phyloP scores from a whole-genome alignment of 1,139 yeast genomes.

The Candida glucosophila region DNA sequence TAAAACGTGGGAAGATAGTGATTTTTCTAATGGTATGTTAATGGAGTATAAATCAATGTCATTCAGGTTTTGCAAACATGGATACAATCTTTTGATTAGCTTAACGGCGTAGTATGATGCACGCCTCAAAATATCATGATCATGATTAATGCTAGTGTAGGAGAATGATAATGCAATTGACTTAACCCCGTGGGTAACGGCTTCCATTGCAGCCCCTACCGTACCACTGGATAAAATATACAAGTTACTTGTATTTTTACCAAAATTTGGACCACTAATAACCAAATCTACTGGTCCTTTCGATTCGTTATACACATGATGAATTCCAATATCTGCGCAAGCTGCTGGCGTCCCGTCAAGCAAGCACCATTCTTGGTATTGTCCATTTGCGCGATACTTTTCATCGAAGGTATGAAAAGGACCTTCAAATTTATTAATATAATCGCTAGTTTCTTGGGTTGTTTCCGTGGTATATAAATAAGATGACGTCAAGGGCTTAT shows the following conservation, averaged over 20 bases:
- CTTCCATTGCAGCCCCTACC: slow-evolving; percentile 96
- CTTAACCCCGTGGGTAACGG: slow-evolving; percentile 67
- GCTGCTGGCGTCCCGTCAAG: slow-evolving; percentile 94
- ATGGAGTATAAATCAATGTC: slow-evolving; percentile 69
- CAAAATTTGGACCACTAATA: slow-evolving; percentile 91
- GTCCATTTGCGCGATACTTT: slow-evolving; percentile 15
- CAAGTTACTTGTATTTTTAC: slow-evolving; percentile 85
- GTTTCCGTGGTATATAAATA: slow-evolving; percentile 49
- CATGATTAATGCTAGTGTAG: slow-evolving; percentile 49
- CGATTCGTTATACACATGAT: slow-evolving; percentile 49
- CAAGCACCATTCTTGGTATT: slow-evolving; percentile 71
- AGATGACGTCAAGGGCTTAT: slow-evolving; percentile 58
- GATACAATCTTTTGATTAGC: slow-evolving; percentile 49
- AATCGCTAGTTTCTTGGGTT: slow-evolving; percentile 17
- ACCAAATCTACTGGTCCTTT: slow-evolving; percentile 72
- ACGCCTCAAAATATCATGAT: slow-evolving; percentile 43
- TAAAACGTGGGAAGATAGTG: slow-evolving; percentile 50
- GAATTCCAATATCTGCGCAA: slow-evolving; percentile 83
- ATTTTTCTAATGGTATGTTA: slow-evolving; percentile 65
- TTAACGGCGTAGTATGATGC: slow-evolving; percentile 66
- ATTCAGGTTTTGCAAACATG: slow-evolving; percentile 41
- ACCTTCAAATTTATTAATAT: slow-evolving; percentile 50
- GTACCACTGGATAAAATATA: slow-evolving; percentile 94
- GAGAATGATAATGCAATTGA: slow-evolving; percentile 82
- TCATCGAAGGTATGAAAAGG: slow-evolving; percentile 50